Evolutionary conservation across 768 basidiomycete genomes (phyloP), one percentile per base, ranked within the genome.

Genomic region (Brasilioporus rufonigricans): DNA sequence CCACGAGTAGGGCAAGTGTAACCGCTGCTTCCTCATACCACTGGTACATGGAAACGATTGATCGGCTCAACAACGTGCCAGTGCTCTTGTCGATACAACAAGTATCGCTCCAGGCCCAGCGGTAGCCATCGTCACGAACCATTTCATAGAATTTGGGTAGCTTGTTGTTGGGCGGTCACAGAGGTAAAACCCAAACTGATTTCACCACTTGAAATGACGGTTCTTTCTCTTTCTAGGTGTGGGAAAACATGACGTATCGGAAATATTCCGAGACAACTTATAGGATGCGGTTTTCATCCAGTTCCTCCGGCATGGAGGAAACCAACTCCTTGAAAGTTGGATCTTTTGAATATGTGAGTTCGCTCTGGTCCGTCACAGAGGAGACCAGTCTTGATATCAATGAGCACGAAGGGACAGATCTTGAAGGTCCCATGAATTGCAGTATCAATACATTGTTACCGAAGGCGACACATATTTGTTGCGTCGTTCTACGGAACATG

Each of bases 381-480:
- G n/a, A 11, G 33, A n/a, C 35, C 47, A 8, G 47, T 48, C 18
- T 36, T 36, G 35, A 48, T n/a, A n/a, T 48, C 47, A 18, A 48
- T 48, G 16, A 48, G 23, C 9, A 48, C 33, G 16, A 36, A 16
- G 5, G 47, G 47, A 19, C 47, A 26, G 4, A 48, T 24, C 16
- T n/a, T 26, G 47, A 48, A 8, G 24, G 16, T 24, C 2, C 31
- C 5, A 1, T 16, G 47, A 26, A 48, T 26, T 5, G 35, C 16
- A 3, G 21, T 3, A 5, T 48, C 47, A 3, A 48, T 36, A 4
- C 11, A 39, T 44, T 5, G 40, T 58, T 19, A 35, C 14, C 9
- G 31, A 16, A 10, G 48, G 57, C 12, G 57, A 55, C 16, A 58
- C 31, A 26, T 51, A 55, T 36, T 23, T 45, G 5, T 47, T 27